Percentiles rank a stretch among this genome's conserved stretches.
phyloP scores from a whole-genome alignment of 2,329 filamentous ascomycete genomes.

The Microdochium bolleyi region DNA sequence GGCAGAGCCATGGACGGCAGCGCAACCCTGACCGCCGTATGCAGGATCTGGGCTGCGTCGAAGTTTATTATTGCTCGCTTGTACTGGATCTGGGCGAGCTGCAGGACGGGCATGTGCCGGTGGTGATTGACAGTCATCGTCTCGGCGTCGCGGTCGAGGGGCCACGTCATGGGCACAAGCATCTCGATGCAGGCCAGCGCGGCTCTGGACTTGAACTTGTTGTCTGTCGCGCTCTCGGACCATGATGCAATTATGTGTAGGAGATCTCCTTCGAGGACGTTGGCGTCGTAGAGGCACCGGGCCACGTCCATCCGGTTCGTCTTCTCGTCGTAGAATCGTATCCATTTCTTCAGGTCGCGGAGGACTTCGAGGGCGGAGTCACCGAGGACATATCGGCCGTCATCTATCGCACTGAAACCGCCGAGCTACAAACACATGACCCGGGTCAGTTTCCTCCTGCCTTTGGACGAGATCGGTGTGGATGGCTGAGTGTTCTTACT shows the following conservation, averaged over 20 bases:
- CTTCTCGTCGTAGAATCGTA: slow-evolving; percentile 90
- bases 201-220: slow-evolving; percentile 68
- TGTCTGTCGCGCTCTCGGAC: slow-evolving; percentile 64
- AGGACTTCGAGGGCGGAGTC: slow-evolving; percentile 89
- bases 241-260: slow-evolving; percentile 81
- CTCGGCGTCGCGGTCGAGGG: slow-evolving; percentile 69
- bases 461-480: neutral
- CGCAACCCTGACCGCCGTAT: slow-evolving; percentile 72
- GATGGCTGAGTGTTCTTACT: slow-evolving; percentile 42
- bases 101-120: slow-evolving; percentile 81
- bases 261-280: slow-evolving; percentile 83
- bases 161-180: slow-evolving; percentile 90
- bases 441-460: neutral
- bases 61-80: slow-evolving; percentile 84
- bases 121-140: slow-evolving; percentile 90
- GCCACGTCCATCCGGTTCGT: slow-evolving; percentile 92
- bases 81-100: slow-evolving; percentile 81
- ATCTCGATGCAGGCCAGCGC: slow-evolving; percentile 84
- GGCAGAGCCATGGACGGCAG: slow-evolving; percentile 79
- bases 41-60: slow-evolving; percentile 67
- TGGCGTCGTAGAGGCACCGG: slow-evolving; percentile 83
- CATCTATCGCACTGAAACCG: slow-evolving; percentile 70
- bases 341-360: slow-evolving; percentile 90
- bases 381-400: slow-evolving; percentile 79
- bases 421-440: slow-evolving; percentile 54